Evolutionary conservation across 2,329 filamentous ascomycete species (phyloP), one percentile per base, ranked within the genome.

Genomic region (Pseudogymnoascus sp.): DNA sequence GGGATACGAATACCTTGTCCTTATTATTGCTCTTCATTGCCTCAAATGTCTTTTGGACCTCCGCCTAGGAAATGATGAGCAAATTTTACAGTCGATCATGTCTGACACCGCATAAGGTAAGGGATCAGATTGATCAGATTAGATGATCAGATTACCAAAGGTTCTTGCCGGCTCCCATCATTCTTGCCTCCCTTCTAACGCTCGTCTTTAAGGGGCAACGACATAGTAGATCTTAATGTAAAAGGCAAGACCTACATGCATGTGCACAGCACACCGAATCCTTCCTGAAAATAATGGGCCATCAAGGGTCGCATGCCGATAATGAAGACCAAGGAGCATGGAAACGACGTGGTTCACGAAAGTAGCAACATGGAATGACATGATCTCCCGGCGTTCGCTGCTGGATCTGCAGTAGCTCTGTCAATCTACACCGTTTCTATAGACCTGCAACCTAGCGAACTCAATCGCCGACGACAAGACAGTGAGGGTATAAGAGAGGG

Each of bases 211-310:
- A 48, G 3, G 21, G 48, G 29, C 5, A 33, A 55, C 29, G 9
- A 55, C 27, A 33, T 55, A 15, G 48, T 12, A 17, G 27, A 55
- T 55, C 48, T 55, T n/a, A 55, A 55, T n/a, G 29, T 55, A 8
- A 33, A 55, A 17, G 13, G 27, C 25, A 55, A 33, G n/a, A 31
- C n/a, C n/a, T 55, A 8, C 29, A 21, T 33, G 29, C 27, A 31
- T 55, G 29, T 33, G 48, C 48, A 55, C 27, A 55, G 5, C 48
- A 33, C 27, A 55, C 48, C 48, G n/a, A 55, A 55, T 55, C 48
- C 48, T 33, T 33, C 48, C 29, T 33, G 48, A 4, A 55, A 55
- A 55, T 55, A 55, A 55, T 55, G 48, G 48, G 48, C 48, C 44
- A 51, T 31, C 27, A 51, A 31, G 44, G 44, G 6, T 17, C n/a